Evolutionary conservation across 2,329 filamentous ascomycete species (phyloP).

Genomic region (Phyllosticta paracitricarpa): DNA sequence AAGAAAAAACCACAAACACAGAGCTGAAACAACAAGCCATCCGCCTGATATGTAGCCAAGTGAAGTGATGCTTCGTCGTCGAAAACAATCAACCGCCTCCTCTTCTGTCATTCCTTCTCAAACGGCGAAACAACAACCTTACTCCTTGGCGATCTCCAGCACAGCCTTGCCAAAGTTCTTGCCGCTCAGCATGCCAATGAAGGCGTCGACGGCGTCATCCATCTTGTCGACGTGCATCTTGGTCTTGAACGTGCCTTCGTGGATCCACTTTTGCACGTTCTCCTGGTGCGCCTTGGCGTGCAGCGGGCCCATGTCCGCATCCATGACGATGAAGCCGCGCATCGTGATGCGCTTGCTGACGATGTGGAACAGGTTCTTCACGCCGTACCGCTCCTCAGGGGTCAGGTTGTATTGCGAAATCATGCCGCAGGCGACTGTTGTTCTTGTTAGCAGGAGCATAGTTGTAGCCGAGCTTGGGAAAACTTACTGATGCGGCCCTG

Average conservation of each 20-base stretch:
- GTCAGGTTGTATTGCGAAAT: constrained; percentile 67
- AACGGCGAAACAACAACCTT: background rate
- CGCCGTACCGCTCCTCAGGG: constrained; percentile 48
- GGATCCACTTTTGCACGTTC: constrained; percentile 65
- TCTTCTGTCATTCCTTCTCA: background rate
- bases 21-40: background rate
- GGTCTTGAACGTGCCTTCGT: constrained; percentile 64
- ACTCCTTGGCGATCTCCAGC: constrained; percentile 48
- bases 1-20: no score
- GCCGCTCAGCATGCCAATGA: constrained; percentile 65
- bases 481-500: constrained; percentile 55
- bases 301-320: constrained; percentile 54
- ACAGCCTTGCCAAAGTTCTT: constrained; percentile 84
- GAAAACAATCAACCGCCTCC: background rate
- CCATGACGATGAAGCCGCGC: constrained; percentile 65
- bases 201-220: constrained; percentile 62
- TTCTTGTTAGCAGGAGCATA: constrained; percentile 6
- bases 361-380: constrained; percentile 56
- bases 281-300: constrained; percentile 64
- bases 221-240: constrained; percentile 64
- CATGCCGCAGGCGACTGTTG: constrained; percentile 45
- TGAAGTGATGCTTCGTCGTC: background rate
- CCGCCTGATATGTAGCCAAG: background rate
- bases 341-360: constrained; percentile 61
- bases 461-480: no score